These are phyloP conservation scores for Platanthera guangdongensis DNA, from an alignment of 106 monocot genomes.

Conservation along the genomic window DNA sequence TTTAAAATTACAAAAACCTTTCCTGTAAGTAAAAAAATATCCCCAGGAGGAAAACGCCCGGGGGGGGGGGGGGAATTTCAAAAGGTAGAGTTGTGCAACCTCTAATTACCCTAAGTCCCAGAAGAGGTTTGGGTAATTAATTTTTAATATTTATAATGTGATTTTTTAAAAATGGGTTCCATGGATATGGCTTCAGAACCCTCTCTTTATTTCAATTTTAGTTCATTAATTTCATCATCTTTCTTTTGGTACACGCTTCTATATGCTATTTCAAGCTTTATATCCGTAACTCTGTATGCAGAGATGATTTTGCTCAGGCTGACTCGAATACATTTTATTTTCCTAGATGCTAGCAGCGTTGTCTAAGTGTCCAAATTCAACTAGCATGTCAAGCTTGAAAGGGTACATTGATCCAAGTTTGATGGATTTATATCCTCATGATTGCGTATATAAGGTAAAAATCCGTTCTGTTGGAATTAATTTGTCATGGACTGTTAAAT, in stretches of 20 bases:
- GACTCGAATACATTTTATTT: neutral
- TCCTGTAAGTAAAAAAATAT: too few relatives aligned
- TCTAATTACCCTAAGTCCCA: too few relatives aligned
- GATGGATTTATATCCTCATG: slow-evolving; percentile 82
- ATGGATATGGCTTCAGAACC: neutral
- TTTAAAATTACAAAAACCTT: too few relatives aligned
- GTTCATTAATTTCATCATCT: neutral
- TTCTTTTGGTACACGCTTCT: neutral
- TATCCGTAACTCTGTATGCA: neutral
- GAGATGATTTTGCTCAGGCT: neutral
- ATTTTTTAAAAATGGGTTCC: too few relatives aligned
- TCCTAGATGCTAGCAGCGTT: slow-evolving; percentile 81
- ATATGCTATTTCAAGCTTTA: neutral
- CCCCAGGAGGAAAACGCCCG: too few relatives aligned
- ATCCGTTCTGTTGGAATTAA: neutral
- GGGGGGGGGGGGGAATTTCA: too few relatives aligned
- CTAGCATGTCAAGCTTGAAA: slow-evolving; percentile 66
- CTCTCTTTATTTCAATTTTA: too few relatives aligned
- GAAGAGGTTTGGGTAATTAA: too few relatives aligned
- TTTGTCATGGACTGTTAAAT: neutral
- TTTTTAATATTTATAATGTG: too few relatives aligned
- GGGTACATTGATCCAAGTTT: slow-evolving; percentile 72
- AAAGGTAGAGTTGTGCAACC: too few relatives aligned
- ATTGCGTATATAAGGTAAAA: slow-evolving; percentile 81
- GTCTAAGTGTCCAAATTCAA: slow-evolving; percentile 60